Base-by-base conservation (phyloP, 208 protist genomes). In the Crithidia mellificae region DNA sequence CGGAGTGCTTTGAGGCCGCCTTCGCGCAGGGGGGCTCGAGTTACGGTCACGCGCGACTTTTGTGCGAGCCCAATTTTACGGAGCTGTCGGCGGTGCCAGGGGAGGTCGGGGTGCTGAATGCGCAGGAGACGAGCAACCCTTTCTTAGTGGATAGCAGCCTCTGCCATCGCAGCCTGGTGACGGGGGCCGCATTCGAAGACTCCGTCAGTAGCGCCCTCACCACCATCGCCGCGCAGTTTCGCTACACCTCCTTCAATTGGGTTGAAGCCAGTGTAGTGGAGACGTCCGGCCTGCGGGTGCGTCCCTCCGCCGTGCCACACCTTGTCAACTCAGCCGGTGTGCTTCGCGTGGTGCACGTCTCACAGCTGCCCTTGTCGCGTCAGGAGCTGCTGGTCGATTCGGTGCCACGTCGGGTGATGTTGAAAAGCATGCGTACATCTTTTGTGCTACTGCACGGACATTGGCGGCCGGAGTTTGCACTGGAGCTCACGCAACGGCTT, bases 71-170 rank as follows among this genome's bases (percentile, higher is more conserved):
- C 4, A 51, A 29, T 20, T 62, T 53, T 25, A 44, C 41, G 20
- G 52, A 15, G 1, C 25, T n/a, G 6, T n/a, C 32, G 27, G 22
- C 54, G 6, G 6, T 74, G 27, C 39, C 27, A 15, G 47, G 51
- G 2, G 63, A 77, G 47, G 63, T 85, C 17, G 49, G 44, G 25
- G 29, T 95, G 49, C 68, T 87, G 38, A 95, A 92, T 61, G 79
- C 80, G 7, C 90, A 95, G 62, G 80, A 95, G 49, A 91, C 83
- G n/a, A 84, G 56, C n/a, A 95, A 95, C 49, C 85, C 90, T 2
- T 95, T 90, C 63, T 52, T 79, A 8, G 34, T 92, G 30, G 90
- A 95, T 54, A 24, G 67, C 24, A 25, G 68, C 8, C 78, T 95
- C 25, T 38, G 43, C 15, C 90, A 95, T 68, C 70, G 44, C 49